Percentiles rank a stretch among this genome's conserved stretches.
Conservation (phyloP, 2,329 filamentous ascomycete genomes). For the Penicillium fuscoglaucum region DNA sequence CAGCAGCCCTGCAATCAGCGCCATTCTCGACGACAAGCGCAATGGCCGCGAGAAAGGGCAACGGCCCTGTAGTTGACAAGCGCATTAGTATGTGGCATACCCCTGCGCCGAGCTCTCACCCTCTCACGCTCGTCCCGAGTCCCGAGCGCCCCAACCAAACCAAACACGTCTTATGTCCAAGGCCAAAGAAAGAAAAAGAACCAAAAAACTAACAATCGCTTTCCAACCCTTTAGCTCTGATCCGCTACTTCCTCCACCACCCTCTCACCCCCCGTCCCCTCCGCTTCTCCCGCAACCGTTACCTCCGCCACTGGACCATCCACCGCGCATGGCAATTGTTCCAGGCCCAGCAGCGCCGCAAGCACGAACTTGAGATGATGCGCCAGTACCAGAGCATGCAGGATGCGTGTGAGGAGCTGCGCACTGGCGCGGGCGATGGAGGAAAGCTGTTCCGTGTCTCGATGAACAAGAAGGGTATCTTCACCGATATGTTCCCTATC, state of each 20-base stretch:
- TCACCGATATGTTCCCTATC: conserved; percentile 74
- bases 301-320: conserved; percentile 97
- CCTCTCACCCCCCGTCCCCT: conserved; percentile 72
- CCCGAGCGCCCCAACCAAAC: not conserved
- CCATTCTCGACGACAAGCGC: conserved; percentile 44
- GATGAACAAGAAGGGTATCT: conserved; percentile 88
- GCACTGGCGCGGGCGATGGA: conserved; percentile 52
- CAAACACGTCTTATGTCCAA: not conserved
- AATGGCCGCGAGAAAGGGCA: conserved; percentile 42
- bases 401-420: conserved; percentile 80
- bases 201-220: conserved; percentile 18
- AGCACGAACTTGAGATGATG: conserved; percentile 69
- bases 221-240: conserved; percentile 52
- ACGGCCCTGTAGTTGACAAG: conserved; percentile 36
- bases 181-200: conserved; percentile 16
- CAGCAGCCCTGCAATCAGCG: conserved; percentile 25
- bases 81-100: conserved; percentile 46
- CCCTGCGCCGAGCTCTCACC: not conserved
- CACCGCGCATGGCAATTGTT: conserved; percentile 91
- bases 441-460: conserved; percentile 76
- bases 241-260: conserved; percentile 70
- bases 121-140: not conserved
- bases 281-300: conserved; percentile 81
- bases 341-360: conserved; percentile 66
- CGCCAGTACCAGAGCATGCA: conserved; percentile 80